A percentile compares a stretch with the other conserved stretches of the same genome.
These are phyloP conservation scores for Penicillium alfredii DNA, from an alignment of 495 filamentous ascomycete species.

Conservation along the genomic window DNA sequence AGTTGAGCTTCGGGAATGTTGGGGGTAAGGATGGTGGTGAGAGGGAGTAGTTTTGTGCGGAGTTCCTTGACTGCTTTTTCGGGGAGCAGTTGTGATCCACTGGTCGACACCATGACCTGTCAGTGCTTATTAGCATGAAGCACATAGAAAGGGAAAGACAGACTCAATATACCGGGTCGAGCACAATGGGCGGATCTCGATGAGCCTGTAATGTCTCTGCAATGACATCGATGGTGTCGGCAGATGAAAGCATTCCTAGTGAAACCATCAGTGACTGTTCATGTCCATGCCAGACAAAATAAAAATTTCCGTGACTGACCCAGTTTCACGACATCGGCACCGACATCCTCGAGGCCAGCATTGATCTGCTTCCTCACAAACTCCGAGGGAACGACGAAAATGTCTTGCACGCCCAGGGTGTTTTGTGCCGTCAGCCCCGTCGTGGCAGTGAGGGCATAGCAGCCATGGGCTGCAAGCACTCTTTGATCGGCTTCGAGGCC, in stretches of 20 bases:
- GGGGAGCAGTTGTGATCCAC: conserved; percentile 70
- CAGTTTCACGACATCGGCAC: conserved; percentile 84
- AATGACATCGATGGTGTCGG: conserved; percentile 67
- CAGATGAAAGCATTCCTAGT: conserved; percentile 83
- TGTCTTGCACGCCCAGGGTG: conserved; percentile 74
- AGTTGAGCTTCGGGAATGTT: conserved; percentile 86
- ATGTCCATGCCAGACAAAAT: too few relatives aligned
- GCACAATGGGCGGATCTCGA: conserved; percentile 55
- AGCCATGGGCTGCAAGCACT: conserved; percentile 82
- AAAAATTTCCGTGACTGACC: conserved; percentile 61
- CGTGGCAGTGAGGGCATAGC: conserved; percentile 95
- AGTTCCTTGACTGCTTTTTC: conserved; percentile 59
- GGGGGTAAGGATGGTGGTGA: conserved; percentile 77
- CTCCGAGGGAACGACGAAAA: conserved; percentile 69
- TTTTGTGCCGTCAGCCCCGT: conserved; percentile 95
- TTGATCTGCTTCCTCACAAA: conserved; percentile 84
- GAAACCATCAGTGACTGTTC: conserved; percentile 2
- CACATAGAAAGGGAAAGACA: background rate
- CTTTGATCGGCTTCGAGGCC: conserved; percentile 98
- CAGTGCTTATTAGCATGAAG: conserved; percentile 7
- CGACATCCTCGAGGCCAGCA: conserved; percentile 75
- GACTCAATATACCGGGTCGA: conserved; percentile 66
- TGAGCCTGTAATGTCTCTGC: conserved; percentile 59
- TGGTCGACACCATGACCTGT: conserved; percentile 91
- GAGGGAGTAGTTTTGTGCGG: conserved; percentile 61